Evolutionary conservation across 1,139 yeast genomes (phyloP), one percentile per base, ranked within the genome.

Genomic region (Hemisphaericaspora xylofermentans): DNA sequence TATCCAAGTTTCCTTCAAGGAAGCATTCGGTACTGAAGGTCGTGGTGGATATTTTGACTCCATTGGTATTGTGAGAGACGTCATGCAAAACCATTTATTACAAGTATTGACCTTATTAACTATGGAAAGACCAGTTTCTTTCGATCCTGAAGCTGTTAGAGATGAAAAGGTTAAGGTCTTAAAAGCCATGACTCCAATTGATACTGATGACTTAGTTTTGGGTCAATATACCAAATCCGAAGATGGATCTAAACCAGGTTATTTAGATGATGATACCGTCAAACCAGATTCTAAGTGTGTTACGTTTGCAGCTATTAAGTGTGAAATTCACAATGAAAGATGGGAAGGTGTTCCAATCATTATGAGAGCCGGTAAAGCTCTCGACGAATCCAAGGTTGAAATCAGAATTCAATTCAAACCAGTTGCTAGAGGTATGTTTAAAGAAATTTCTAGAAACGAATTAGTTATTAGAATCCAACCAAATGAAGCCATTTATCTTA

Each of bases 291-390:
- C 96, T 41, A 86, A 85, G 61, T 87, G 95, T 60, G 89, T 88
- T 42, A 93, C 99, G 3, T 93, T 80, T 64, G 97, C 97, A 14
- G 97, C 97, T 4, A 61, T 93, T 49, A 79, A 84, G 16, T 61
- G 91, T 51, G 71, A 80, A 49, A 87, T 93, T 60, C 74, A 82
- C 57, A 94, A 89, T 64, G 98, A 91, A 65, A 82, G 98, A 63
- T 93, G 99, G 99, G 93, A 86, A 51, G 97, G 97, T 55, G 98
- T 93, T 38, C 99, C 99, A 43, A 82, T 93, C 59, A 85, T 93
- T 40, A 73, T 93, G 73, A 81, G 96, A 68, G 98, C 98, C 17
- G 99, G 99, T 58, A 93, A 93, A 70, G 97, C 97, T 13, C 73
- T 91, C 45, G 88, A 89, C 59, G 93, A 85, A 58, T 84, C 89